Evolutionary conservation across 176 grass and related monocot genomes (phyloP).

Genomic region (Oryza glaberrima): DNA sequence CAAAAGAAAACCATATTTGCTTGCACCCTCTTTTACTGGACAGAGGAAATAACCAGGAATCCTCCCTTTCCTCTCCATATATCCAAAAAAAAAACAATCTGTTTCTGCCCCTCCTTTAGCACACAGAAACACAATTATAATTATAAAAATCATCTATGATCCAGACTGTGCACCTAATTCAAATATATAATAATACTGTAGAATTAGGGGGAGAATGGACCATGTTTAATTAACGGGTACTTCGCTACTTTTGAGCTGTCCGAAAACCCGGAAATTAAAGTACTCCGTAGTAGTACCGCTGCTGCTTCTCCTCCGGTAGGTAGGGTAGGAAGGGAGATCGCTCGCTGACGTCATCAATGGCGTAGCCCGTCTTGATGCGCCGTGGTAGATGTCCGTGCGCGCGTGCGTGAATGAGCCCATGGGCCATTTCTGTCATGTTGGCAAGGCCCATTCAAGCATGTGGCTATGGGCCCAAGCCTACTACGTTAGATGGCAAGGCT

Average conservation of each 20-base stretch:
- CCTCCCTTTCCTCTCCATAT: not conserved
- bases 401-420: not conserved
- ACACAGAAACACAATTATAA: not conserved
- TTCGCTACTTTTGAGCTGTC: conserved; percentile 29
- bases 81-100: not conserved
- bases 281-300: not conserved
- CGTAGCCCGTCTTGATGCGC: too few species aligned
- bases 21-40: not conserved
- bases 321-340: not conserved
- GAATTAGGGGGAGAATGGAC: not conserved
- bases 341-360: not conserved
- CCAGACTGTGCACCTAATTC: conserved; percentile 24
- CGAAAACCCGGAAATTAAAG: not conserved
- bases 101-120: not conserved
- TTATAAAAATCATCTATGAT: not conserved
- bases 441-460: not conserved
- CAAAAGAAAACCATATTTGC: not conserved
- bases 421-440: not conserved
- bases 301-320: not conserved
- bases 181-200: not conserved
- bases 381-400: not conserved
- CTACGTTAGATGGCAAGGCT: not conserved
- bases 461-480: not conserved
- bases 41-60: not conserved
- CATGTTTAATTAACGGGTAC: not conserved